Evolutionary conservation across 73 alveolate genomes (phyloP).

Genomic region (Tetrahymena malaccensis): DNA sequence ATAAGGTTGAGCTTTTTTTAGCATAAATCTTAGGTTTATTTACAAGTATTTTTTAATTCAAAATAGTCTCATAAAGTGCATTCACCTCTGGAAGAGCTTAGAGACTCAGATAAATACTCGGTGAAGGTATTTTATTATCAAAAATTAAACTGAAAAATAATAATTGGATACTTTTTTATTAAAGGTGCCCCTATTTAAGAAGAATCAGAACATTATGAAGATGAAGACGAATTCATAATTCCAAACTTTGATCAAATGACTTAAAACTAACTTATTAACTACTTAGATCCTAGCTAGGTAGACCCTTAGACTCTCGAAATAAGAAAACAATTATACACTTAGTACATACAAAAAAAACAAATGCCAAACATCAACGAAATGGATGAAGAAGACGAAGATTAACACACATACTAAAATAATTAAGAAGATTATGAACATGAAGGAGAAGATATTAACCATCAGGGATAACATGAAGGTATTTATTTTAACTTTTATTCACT

Average conservation of each 20-base stretch:
- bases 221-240: background rate
- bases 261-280: background rate
- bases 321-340: background rate
- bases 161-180: too few relatives aligned
- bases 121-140: background rate
- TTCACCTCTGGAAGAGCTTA: background rate
- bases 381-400: background rate
- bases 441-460: background rate
- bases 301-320: background rate
- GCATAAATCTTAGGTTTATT: background rate
- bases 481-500: background rate
- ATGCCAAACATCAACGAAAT: background rate
- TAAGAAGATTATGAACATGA: background rate
- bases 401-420: background rate
- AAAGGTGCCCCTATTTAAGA: background rate
- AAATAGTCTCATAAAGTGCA: background rate
- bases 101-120: background rate
- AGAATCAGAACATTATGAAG: background rate
- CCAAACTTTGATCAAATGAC: background rate
- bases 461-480: background rate
- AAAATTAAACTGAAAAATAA: too few relatives aligned
- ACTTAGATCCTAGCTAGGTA: background rate
- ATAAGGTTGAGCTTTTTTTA: background rate
- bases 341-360: background rate
- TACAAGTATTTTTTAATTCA: background rate